Evolutionary conservation across 179 eudicot genomes (phyloP), one percentile per base, ranked within the genome.

Genomic region (Spergularia azorica): DNA sequence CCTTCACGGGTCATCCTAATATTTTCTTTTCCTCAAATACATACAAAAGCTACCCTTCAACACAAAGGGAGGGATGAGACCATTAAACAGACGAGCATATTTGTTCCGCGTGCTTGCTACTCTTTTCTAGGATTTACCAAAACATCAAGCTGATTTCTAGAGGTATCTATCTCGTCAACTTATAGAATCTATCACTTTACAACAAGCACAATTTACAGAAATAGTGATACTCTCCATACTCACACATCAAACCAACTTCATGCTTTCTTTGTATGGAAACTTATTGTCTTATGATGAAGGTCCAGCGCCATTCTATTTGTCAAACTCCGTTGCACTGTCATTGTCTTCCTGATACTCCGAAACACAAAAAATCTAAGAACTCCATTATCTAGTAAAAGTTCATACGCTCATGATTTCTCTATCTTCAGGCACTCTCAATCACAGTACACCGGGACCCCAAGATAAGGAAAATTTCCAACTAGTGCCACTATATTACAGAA

Each of bases 401-500:
- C n/a, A 4, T 61, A 61, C 39, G 11, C 6, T 61, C 36, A 61
- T 61, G 65, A 18, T 21, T 9, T 7, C 5, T 9, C 65, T 10
- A 61, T 61, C 20, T 21, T 61, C 13, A 61, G 20, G 38, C 11
- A 61, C 32, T 26, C 65, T 9, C 21, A 43, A 43, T 4, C 48
- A 43, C 6, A 5, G 6, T 43, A 41, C 51, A 41, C 48, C 15
- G 5, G 26, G 21, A 65, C 11, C 11, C 3, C 38, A 43, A 38
- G 38, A 48, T 39, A 32, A 3, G 2, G 70, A 65, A 13, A 43
- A 41, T 52, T 36, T 65, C 2, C 7, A 64, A 32, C 38, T 63
- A 64, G 32, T 17, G 14, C 36, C 60, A 18, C 21, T 51, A 51
- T 17, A 63, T 38, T 51, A 20, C 65, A 76, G 59, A 77, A 69